Conservation (phyloP, 768 basidiomycete genomes). For the Panaeolus cyanescens region DNA sequence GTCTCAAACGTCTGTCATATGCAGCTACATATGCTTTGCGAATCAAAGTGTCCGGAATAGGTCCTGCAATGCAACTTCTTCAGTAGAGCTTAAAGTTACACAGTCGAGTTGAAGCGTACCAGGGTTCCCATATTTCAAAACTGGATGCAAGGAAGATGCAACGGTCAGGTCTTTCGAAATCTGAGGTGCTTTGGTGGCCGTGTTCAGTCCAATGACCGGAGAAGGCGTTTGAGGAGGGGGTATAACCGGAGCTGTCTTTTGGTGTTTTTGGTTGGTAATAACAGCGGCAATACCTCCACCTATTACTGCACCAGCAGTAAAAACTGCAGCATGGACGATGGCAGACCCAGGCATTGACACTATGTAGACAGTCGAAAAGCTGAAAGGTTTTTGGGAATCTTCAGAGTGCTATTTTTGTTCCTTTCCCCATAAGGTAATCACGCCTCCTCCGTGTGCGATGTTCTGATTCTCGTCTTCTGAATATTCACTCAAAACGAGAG, state of each 20-base stretch:
- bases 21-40: slow-evolving; percentile 85
- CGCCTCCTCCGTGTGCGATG: background rate
- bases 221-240: slow-evolving; percentile 22
- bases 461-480: too few relatives aligned
- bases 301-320: slow-evolving; percentile 80
- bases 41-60: slow-evolving; percentile 76
- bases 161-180: slow-evolving; percentile 38
- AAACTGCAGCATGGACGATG: slow-evolving; percentile 67
- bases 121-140: slow-evolving; percentile 81
- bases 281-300: slow-evolving; percentile 74
- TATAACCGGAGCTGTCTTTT: slow-evolving; percentile 12
- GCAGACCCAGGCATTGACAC: slow-evolving; percentile 34
- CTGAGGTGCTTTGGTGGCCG: slow-evolving; percentile 39
- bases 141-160: slow-evolving; percentile 27
- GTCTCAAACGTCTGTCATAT: slow-evolving; percentile 87
- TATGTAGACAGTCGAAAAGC: slow-evolving; percentile 5
- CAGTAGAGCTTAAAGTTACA: background rate
- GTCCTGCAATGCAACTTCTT: slow-evolving; percentile 55
- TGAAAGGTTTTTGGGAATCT: background rate
- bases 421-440: background rate
- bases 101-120: slow-evolving; percentile 46
- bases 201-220: slow-evolving; percentile 48
- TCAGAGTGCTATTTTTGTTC: background rate
- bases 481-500: too few relatives aligned
- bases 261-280: slow-evolving; percentile 37